Base-by-base conservation (phyloP, 1,284 basidiomycete genomes). In the Schizophyllum commune region DNA sequence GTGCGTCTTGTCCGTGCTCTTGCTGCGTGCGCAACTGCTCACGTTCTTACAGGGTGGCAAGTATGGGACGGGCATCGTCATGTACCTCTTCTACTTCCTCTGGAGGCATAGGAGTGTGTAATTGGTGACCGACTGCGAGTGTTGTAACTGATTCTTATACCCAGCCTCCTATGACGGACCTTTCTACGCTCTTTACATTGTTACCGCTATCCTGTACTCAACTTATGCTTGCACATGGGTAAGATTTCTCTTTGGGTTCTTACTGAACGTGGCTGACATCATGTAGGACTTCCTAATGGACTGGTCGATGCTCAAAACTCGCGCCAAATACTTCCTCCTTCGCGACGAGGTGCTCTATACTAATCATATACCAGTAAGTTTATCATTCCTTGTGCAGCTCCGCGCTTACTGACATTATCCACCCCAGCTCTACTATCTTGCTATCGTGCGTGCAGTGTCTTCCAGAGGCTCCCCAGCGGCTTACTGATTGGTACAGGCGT, bases 221-320 rank as follows among this genome's bases (percentile, higher is more conserved):
- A 64, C 82, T 0, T 98, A 95, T 73, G 85, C 88, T 4, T 80
- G 80, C 56, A 72, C 81, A 56, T 98, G 96, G 95, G 92, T 91
- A 71, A 59, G 81, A 73, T 0, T 6, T 6, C 5, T 1, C 32
- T 21, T 11, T 22, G 27, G 33, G 4, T 39, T 32, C 21, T 15
- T 27, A 19, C 11, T 11, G 58, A 33, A 54, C 32, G 11, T 56
- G 63, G 55, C 60, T 57, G 56, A 58, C 39, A 27, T 13, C 61
- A 58, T 27, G 39, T 66, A 92, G 90, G 90, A 92, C 66, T 71
- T 88, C 32, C 67, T 83, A n/a, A 86, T 91, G 83, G 93, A 95
- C 70, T 92, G 91, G 90, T 89, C 89, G 2, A 68, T 97, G 58
- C 77, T 94, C 51, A 79, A 83, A 60, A 79, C 82, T 0, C 80